These are phyloP conservation scores for Alternaria infectoria DNA, from an alignment of 2,329 filamentous ascomycete species.

Conservation along the genomic window DNA sequence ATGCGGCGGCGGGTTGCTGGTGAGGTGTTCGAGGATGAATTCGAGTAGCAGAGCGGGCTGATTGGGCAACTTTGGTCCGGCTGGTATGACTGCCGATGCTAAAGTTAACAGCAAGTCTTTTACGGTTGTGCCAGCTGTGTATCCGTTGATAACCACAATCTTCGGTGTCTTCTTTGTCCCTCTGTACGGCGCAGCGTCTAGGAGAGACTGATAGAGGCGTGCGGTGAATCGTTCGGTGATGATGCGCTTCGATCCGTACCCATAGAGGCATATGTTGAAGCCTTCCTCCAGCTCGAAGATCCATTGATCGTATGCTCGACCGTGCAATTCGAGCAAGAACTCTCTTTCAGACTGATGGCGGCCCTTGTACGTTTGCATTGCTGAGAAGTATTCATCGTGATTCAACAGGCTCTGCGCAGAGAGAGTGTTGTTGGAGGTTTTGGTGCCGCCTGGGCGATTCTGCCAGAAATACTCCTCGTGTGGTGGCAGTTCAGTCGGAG, in stretches of 20 bases:
- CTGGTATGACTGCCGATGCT: slow-evolving; percentile 64
- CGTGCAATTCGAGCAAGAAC: slow-evolving; percentile 76
- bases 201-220: slow-evolving; percentile 63
- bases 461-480: slow-evolving; percentile 95
- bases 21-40: slow-evolving; percentile 67
- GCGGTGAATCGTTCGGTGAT: slow-evolving; percentile 78
- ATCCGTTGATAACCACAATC: slow-evolving; percentile 88
- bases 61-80: slow-evolving; percentile 62
- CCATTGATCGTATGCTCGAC: slow-evolving; percentile 89
- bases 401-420: slow-evolving; percentile 77
- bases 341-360: slow-evolving; percentile 73
- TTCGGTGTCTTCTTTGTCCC: slow-evolving; percentile 54
- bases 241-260: slow-evolving; percentile 85
- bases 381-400: slow-evolving; percentile 88
- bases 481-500: slow-evolving; percentile 79
- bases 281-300: slow-evolving; percentile 83
- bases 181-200: slow-evolving; percentile 32
- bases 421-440: slow-evolving; percentile 87
- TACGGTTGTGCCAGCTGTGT: slow-evolving; percentile 69
- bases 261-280: slow-evolving; percentile 86
- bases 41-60: slow-evolving; percentile 74
- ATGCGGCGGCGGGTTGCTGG: slow-evolving; percentile 45
- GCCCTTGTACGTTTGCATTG: slow-evolving; percentile 69
- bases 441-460: slow-evolving; percentile 79
- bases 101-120: slow-evolving; percentile 75